Evolutionary conservation across 2,329 filamentous ascomycete genomes (phyloP).

Genomic region (Hymenoscyphus linearis): DNA sequence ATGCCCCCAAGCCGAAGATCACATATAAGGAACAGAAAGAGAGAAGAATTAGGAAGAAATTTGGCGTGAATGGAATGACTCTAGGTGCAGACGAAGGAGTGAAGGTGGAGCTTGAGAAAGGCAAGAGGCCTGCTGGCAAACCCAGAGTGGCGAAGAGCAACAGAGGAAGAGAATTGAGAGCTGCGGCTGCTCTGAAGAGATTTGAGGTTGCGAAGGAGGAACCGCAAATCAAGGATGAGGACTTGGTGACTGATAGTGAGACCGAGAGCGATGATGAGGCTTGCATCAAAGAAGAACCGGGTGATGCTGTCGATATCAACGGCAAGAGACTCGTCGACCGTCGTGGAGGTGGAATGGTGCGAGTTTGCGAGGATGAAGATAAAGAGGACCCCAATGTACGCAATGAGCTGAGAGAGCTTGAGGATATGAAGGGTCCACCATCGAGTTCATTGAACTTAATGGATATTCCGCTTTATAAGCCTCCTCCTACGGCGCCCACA

Average conservation of each 20-base stretch:
- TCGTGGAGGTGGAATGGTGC: conserved; percentile 63
- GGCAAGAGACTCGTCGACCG: conserved; percentile 60
- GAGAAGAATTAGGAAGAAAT: conserved; percentile 52
- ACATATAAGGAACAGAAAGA: conserved; percentile 40
- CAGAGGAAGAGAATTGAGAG: conserved; percentile 54
- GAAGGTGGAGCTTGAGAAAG: conserved; percentile 36
- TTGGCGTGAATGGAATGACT: conserved; percentile 40
- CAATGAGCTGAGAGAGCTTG: conserved; percentile 64
- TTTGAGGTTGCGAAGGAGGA: conserved; percentile 43
- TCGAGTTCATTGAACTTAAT: background rate
- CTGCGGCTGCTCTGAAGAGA: conserved; percentile 54
- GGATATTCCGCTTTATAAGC: conserved; percentile 14
- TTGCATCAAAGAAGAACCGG: conserved; percentile 37
- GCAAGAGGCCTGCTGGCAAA: conserved; percentile 47
- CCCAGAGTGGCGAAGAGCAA: conserved; percentile 56
- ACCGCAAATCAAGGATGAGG: conserved; percentile 34
- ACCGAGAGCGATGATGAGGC: conserved; percentile 40
- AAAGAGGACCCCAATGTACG: conserved; percentile 52
- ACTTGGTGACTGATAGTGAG: conserved; percentile 41
- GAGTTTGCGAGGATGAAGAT: conserved; percentile 68
- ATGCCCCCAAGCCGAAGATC: conserved; percentile 39
- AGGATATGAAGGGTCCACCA: conserved; percentile 34
- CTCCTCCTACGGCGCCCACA: background rate
- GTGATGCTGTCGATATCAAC: conserved; percentile 58
- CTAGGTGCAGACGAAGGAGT: conserved; percentile 53